phyloP scores from a whole-genome alignment of 2,329 filamentous ascomycete genomes.

The Boeremia exigua region DNA sequence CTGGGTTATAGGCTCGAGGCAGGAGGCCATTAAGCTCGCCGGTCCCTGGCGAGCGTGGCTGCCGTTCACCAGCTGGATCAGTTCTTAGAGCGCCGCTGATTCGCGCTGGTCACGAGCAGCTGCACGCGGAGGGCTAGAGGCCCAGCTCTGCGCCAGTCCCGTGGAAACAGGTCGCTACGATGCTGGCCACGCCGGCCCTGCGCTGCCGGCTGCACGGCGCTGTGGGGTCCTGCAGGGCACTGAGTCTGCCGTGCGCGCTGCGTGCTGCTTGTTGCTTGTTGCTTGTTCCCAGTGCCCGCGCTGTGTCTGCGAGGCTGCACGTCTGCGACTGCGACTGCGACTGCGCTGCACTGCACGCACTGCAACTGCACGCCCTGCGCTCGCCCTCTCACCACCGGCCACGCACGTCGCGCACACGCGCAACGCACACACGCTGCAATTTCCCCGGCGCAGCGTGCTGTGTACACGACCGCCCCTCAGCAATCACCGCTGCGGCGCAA shows the following conservation, averaged over 20 bases:
- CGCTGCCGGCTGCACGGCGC: conserved; percentile 18
- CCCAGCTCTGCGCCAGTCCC: conserved; percentile 8
- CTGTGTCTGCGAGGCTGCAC: too few species aligned
- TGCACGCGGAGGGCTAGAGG: conserved; percentile 1
- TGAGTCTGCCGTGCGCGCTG: conserved; percentile 3
- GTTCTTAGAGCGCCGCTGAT: conserved; percentile 10
- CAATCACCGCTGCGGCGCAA: conserved; percentile 19
- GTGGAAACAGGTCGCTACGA: conserved; percentile 13
- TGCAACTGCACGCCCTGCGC: too few species aligned
- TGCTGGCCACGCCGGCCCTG: conserved; percentile 17
- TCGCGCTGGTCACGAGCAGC: conserved; percentile 14
- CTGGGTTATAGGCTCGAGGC: conserved; percentile 1
- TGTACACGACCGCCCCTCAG: conserved; percentile 8
- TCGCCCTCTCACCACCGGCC: too few species aligned
- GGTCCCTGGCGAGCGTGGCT: conserved; percentile 16
- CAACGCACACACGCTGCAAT: conserved; percentile 1
- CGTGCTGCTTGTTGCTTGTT: background rate
- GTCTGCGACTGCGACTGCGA: too few species aligned
- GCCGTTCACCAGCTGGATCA: conserved; percentile 14
- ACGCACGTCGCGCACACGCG: background rate
- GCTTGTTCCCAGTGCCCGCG: too few species aligned
- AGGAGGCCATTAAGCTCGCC: conserved; percentile 9
- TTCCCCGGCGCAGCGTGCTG: background rate
- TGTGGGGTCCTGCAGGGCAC: conserved; percentile 27
- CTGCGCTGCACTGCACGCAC: too few species aligned